Evolutionary conservation across 1,284 basidiomycete genomes (phyloP).

Genomic region (Trichosporon coremiiforme): DNA sequence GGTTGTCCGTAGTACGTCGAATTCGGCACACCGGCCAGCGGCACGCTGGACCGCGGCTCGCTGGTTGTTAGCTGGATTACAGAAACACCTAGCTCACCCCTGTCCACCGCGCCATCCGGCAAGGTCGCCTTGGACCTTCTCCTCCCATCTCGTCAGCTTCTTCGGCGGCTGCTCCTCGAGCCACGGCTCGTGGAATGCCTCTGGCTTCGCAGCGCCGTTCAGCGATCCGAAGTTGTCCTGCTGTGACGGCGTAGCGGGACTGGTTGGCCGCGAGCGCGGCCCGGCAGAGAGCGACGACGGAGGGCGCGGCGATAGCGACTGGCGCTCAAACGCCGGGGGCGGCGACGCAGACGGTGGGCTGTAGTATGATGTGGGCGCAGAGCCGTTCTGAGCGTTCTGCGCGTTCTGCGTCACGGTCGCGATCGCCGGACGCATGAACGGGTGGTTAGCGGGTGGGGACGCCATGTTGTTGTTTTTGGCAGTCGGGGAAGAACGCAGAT

Average conservation of each 20-base stretch:
- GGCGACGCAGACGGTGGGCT: conserved; percentile 21
- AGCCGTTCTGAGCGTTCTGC: conserved; percentile 11
- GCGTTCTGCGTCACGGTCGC: conserved; percentile 1
- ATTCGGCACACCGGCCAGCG: conserved; percentile 34
- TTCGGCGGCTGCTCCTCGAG: conserved; percentile 14
- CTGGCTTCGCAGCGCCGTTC: conserved; percentile 3
- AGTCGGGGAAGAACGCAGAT: background rate
- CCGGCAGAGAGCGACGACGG: conserved; percentile 3
- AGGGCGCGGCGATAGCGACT: conserved; percentile 11
- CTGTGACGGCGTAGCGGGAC: background rate
- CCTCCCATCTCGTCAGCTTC: conserved; percentile 36
- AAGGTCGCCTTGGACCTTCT: conserved; percentile 47
- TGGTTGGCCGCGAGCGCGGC: background rate
- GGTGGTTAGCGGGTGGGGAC: conserved; percentile 30
- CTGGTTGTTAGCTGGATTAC: conserved; percentile 24
- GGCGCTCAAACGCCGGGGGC: conserved; percentile 1
- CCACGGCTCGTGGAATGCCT: conserved; percentile 10
- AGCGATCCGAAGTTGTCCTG: conserved; percentile 3
- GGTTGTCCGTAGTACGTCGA: conserved; percentile 43
- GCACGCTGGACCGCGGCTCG: conserved; percentile 36
- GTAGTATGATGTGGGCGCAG: background rate
- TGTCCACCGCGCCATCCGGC: conserved; percentile 51
- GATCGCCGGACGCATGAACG: conserved; percentile 30
- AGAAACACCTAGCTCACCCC: conserved; percentile 38
- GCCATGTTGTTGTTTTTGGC: conserved; percentile 18